A percentile compares a stretch with the other conserved stretches of the same genome.
phyloP scores from a whole-genome alignment of 768 basidiomycete species.

The Suillus spraguei region DNA sequence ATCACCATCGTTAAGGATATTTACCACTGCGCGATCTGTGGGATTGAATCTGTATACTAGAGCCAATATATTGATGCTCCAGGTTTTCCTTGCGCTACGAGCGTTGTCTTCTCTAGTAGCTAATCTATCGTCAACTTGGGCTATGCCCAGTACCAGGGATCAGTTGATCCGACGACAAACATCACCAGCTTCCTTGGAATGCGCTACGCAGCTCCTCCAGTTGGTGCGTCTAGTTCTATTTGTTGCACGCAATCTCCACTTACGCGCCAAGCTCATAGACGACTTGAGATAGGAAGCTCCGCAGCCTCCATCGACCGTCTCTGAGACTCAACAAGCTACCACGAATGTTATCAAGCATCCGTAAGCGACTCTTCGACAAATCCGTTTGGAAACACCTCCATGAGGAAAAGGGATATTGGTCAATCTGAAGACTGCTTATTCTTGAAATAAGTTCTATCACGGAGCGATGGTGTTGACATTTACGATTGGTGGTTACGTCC shows the following conservation, averaged over 20 bases:
- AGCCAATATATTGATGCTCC: conserved; percentile 4
- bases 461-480: background rate
- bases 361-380: conserved; percentile 33
- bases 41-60: background rate
- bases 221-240: no score
- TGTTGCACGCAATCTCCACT: background rate
- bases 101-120: conserved; percentile 6
- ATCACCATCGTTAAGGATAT: background rate
- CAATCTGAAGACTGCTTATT: conserved; percentile 35
- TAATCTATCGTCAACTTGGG: conserved; percentile 25
- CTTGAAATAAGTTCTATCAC: conserved; percentile 25
- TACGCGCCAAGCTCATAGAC: conserved; percentile 13
- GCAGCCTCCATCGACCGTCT: conserved; percentile 22
- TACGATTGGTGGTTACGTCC: background rate
- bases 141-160: conserved; percentile 31
- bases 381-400: conserved; percentile 13
- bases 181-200: conserved; percentile 30
- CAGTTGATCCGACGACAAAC: conserved; percentile 15
- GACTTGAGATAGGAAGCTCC: conserved; percentile 33
- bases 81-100: conserved; percentile 12
- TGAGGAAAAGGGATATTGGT: conserved; percentile 17
- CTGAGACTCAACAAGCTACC: conserved; percentile 30
- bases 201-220: conserved; percentile 28
- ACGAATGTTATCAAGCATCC: conserved; percentile 34
- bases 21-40: background rate